Conservation (phyloP, 192 early-diverging fungal species). For the Coemansia sp. region DNA sequence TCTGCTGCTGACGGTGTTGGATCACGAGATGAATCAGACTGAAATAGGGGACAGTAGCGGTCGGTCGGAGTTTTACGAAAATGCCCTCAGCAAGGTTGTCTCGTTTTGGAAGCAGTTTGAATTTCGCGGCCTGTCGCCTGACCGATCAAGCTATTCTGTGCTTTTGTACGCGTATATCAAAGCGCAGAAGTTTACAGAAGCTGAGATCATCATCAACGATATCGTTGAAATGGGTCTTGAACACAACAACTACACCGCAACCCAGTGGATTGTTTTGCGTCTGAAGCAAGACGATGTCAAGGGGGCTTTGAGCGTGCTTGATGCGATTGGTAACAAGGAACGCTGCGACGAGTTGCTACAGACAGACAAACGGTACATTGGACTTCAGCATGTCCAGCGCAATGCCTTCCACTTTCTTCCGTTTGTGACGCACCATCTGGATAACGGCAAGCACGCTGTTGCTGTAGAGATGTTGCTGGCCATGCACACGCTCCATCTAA, state of each 20-base stretch:
- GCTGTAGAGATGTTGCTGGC: conserved; percentile 18
- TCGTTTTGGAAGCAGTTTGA: conserved; percentile 30
- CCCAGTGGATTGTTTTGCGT: conserved; percentile 26
- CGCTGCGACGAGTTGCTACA: conserved; percentile 11
- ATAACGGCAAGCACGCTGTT: background rate
- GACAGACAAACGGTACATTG: conserved; percentile 9
- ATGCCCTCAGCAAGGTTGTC: conserved; percentile 13
- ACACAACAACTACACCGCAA: conserved; percentile 20
- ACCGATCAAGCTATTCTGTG: conserved; percentile 14
- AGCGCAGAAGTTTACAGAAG: conserved; percentile 11
- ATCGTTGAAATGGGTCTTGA: conserved; percentile 8
- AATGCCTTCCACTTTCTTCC: conserved; percentile 19
- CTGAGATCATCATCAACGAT: conserved; percentile 21
- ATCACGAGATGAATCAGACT: background rate
- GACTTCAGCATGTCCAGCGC: conserved; percentile 10
- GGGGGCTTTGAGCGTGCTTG: conserved; percentile 22
- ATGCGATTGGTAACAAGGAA: conserved; percentile 14
- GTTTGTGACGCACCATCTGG: conserved; percentile 19
- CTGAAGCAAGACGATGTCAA: conserved; percentile 13
- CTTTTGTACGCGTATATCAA: conserved; percentile 17
- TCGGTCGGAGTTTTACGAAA: conserved; percentile 4
- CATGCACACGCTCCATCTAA: conserved; percentile 22
- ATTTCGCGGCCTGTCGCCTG: conserved; percentile 9
- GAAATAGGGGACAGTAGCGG: background rate
- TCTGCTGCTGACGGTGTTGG: background rate